phyloP scores from a whole-genome alignment of 495 filamentous ascomycete species.

The Niebla homalea region DNA sequence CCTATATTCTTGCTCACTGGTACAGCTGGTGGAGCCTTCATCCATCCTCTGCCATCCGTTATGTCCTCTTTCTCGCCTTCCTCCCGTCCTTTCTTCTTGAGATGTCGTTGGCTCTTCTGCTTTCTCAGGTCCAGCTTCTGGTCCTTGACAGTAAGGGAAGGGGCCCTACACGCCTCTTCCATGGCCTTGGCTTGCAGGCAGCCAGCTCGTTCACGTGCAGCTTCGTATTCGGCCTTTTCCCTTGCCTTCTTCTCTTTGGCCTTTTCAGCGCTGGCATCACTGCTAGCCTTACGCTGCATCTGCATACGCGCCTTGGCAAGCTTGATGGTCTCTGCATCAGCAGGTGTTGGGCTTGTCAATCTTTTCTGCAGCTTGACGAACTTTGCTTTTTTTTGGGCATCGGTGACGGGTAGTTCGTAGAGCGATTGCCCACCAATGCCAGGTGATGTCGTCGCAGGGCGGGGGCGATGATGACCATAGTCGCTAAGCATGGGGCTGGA shows the following conservation, averaged over 20 bases:
- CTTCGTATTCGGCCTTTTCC: background rate
- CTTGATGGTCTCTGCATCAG: constrained; percentile 9
- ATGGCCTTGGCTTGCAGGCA: constrained; percentile 2
- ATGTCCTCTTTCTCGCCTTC: background rate
- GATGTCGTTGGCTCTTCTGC: background rate
- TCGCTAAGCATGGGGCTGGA: background rate
- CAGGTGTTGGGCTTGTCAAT: background rate
- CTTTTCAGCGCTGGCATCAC: background rate
- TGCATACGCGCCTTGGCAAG: constrained; percentile 8
- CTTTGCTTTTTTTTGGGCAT: too few relatives aligned
- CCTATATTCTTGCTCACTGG: background rate
- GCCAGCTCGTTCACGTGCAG: background rate
- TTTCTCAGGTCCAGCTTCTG: background rate
- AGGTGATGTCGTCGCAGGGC: too few relatives aligned
- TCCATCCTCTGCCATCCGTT: constrained; percentile 3
- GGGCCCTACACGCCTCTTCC: constrained; percentile 1
- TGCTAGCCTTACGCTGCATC: background rate
- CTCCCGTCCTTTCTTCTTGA: background rate
- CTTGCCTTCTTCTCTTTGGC: background rate
- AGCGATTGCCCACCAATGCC: too few relatives aligned
- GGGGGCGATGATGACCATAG: background rate
- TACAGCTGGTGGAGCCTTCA: constrained; percentile 7
- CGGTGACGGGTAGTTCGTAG: too few relatives aligned
- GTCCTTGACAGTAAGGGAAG: background rate
- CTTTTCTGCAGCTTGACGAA: background rate